A percentile compares a stretch with the other conserved stretches of the same genome.
phyloP scores from a whole-genome alignment of 371 early-diverging fungal genomes.

The Dichotomocladium elegans region DNA sequence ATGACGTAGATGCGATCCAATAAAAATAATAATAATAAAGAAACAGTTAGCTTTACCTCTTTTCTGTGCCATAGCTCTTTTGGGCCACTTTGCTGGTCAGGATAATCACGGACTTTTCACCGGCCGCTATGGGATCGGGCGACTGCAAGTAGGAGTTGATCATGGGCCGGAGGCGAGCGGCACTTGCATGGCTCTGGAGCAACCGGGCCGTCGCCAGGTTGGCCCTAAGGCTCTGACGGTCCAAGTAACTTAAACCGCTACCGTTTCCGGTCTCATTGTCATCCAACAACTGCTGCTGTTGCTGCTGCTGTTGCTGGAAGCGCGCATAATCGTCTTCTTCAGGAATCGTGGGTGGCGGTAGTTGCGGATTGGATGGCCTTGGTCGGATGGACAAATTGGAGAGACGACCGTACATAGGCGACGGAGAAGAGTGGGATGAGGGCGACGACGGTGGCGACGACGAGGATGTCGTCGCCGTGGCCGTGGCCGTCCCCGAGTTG shows the following conservation, averaged over 20 bases:
- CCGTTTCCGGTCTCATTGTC: too few relatives aligned
- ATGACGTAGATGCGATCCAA: too few relatives aligned
- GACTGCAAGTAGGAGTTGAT: conserved; percentile 42
- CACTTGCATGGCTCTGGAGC: conserved; percentile 12
- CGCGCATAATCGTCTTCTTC: not conserved
- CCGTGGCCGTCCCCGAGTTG: conserved; percentile 2
- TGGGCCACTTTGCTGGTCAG: conserved; percentile 80
- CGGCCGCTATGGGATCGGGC: conserved; percentile 57
- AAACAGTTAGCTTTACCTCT: conserved; percentile 45
- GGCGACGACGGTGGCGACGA: conserved; percentile 18
- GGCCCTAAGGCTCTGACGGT: conserved; percentile 7
- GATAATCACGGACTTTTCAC: conserved; percentile 69
- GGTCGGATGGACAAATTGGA: conserved; percentile 1
- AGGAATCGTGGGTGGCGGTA: not conserved
- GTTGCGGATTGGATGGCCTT: not conserved
- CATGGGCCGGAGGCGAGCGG: conserved; percentile 19
- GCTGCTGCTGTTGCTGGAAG: conserved; percentile 2
- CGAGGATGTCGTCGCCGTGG: conserved; percentile 11
- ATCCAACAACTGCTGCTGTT: not conserved
- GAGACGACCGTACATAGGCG: conserved; percentile 17
- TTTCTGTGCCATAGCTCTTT: conserved; percentile 84
- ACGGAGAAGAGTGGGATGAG: conserved; percentile 19
- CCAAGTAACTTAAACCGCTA: too few relatives aligned
- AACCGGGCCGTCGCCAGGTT: conserved; percentile 20
- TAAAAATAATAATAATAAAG: conserved; percentile 1